Conservation (phyloP, 2,329 filamentous ascomycete genomes). For the Colletotrichum incanum region DNA sequence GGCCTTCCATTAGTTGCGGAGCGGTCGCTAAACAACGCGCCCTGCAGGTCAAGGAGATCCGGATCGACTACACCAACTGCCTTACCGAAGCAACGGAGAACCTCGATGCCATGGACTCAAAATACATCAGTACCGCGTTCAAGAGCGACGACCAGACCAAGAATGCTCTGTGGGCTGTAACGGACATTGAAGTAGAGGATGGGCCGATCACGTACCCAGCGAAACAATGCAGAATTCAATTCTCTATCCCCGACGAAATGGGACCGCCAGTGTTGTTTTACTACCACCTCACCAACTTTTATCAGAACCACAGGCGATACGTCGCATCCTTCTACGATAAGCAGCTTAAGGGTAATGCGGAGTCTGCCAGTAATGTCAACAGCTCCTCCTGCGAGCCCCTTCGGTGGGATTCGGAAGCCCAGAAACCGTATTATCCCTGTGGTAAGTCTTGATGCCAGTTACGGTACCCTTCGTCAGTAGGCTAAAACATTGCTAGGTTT, state of each 20-base stretch:
- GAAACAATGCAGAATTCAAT: constrained; percentile 80
- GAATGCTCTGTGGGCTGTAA: constrained; percentile 61
- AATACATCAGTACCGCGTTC: constrained; percentile 79
- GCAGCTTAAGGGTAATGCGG: constrained; percentile 82
- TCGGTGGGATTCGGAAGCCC: constrained; percentile 63
- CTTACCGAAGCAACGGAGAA: constrained; percentile 65
- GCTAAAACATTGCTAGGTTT: constrained; percentile 62
- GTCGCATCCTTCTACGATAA: constrained; percentile 89
- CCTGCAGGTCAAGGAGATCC: constrained; percentile 86
- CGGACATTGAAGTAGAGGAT: constrained; percentile 57
- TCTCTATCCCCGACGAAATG: constrained; percentile 85
- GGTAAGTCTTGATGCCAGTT: constrained; percentile 52
- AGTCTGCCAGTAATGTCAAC: constrained; percentile 73
- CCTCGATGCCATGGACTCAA: constrained; percentile 66
- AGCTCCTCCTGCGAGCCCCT: constrained; percentile 84
- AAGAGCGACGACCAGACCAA: constrained; percentile 65
- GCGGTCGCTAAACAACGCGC: constrained; percentile 14
- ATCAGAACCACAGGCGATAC: constrained; percentile 98
- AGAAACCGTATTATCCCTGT: constrained; percentile 90
- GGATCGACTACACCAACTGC: constrained; percentile 92
- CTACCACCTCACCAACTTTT: constrained; percentile 97
- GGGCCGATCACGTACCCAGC: constrained; percentile 55
- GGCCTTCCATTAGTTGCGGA: background rate
- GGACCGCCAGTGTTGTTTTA: constrained; percentile 90
- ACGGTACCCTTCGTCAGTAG: background rate